phyloP scores from a whole-genome alignment of 768 basidiomycete genomes.

The Tubosaeta sp. region DNA sequence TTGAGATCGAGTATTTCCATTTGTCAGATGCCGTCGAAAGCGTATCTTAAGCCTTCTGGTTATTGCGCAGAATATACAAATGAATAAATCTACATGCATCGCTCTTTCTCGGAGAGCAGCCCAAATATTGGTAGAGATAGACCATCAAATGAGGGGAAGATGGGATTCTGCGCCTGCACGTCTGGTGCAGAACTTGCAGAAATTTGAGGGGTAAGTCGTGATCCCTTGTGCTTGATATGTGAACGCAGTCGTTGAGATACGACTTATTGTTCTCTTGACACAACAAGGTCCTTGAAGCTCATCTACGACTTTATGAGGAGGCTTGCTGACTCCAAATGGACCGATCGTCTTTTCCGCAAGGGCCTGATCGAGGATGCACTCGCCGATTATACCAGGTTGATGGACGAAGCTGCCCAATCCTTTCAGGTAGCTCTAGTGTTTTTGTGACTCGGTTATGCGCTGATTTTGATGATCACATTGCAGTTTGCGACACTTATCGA shows the following conservation, averaged over 20 bases:
- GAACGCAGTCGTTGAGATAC: neutral
- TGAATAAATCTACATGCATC: conserved; percentile 38
- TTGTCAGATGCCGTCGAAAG: neutral
- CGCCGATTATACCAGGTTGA: conserved; percentile 26
- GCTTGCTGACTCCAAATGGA: conserved; percentile 40
- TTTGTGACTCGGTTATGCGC: neutral
- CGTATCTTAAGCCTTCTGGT: neutral
- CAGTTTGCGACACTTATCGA: conserved; percentile 46
- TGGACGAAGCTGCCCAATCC: conserved; percentile 44
- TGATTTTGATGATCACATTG: neutral
- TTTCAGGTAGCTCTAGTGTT: conserved; percentile 36
- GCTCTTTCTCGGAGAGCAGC: conserved; percentile 39
- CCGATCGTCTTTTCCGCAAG: conserved; percentile 37
- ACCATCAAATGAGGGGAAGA: conserved; percentile 42
- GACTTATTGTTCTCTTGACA: neutral
- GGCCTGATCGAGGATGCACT: conserved; percentile 38
- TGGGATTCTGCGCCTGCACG: conserved; percentile 41
- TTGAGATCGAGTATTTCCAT: neutral
- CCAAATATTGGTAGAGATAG: conserved; percentile 39
- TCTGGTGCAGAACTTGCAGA: conserved; percentile 37
- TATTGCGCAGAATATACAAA: conserved; percentile 25
- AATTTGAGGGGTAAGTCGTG: conserved; percentile 37
- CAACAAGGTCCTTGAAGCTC: conserved; percentile 35
- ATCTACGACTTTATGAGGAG: conserved; percentile 39
- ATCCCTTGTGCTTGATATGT: neutral